These are phyloP conservation scores for Sphagnum contortum DNA, from an alignment of 225 moss, liverwort and hornwort species.

Conservation along the genomic window DNA sequence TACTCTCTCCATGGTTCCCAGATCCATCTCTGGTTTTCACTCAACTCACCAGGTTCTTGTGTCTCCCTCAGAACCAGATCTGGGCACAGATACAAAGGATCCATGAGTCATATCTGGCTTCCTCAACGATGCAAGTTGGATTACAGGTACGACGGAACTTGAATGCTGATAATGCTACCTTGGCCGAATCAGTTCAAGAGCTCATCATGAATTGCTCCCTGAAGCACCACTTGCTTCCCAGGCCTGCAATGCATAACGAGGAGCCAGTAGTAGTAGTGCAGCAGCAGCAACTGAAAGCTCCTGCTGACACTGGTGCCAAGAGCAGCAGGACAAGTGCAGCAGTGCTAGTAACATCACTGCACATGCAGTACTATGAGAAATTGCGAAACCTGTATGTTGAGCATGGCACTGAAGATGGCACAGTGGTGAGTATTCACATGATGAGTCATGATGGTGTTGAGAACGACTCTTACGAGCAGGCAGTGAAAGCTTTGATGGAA, in stretches of 20 bases:
- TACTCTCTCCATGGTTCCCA: slow-evolving; percentile 18
- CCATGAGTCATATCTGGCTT: slow-evolving; percentile 20
- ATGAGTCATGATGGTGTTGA: slow-evolving; percentile 26
- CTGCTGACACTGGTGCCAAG: too few species aligned
- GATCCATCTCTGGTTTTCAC: slow-evolving; percentile 22
- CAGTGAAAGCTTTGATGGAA: slow-evolving; percentile 23
- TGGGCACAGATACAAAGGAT: slow-evolving; percentile 24
- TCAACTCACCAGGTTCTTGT: slow-evolving; percentile 23
- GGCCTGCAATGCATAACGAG: background rate
- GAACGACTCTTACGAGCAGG: slow-evolving; percentile 8
- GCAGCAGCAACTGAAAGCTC: background rate
- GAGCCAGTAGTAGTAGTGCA: slow-evolving; percentile 1
- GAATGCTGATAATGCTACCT: slow-evolving; percentile 12
- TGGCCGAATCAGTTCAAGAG: slow-evolving; percentile 32
- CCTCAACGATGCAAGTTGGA: slow-evolving; percentile 18
- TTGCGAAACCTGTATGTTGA: slow-evolving; percentile 15
- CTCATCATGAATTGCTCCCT: slow-evolving; percentile 47
- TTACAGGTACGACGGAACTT: slow-evolving; percentile 30
- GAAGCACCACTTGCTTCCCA: slow-evolving; percentile 37
- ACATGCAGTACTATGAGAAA: slow-evolving; percentile 19
- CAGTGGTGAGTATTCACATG: slow-evolving; percentile 19
- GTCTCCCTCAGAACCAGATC: slow-evolving; percentile 23
- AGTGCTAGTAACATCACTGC: slow-evolving; percentile 33
- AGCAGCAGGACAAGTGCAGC: slow-evolving; percentile 2
- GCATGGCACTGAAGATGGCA: slow-evolving; percentile 15